Percentiles rank a stretch among this genome's conserved stretches.
These are phyloP conservation scores for Ceratobasidium papillatum DNA, from an alignment of 1,284 basidiomycete species.

Conservation along the genomic window DNA sequence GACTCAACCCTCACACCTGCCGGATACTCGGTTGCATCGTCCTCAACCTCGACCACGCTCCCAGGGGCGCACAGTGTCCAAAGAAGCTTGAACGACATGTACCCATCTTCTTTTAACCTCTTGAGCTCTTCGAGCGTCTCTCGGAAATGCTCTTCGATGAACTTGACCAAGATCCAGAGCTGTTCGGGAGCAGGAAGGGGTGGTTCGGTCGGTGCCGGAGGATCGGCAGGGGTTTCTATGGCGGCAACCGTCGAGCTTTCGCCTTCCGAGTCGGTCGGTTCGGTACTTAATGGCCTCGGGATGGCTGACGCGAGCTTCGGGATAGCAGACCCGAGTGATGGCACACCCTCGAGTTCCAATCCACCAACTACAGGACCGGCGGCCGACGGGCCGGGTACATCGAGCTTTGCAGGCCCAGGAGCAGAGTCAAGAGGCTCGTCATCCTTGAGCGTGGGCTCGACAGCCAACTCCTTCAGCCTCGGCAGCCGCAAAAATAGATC, in stretches of 20 bases:
- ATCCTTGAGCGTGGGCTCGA: conserved; percentile 2
- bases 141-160: conserved; percentile 31
- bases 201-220: not conserved
- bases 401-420: not conserved
- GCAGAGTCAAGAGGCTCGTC: not conserved
- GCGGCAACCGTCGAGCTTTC: not conserved
- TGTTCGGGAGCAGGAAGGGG: conserved; percentile 28
- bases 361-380: not conserved
- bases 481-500: conserved; percentile 21
- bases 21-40: conserved; percentile 19
- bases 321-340: not conserved
- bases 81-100: conserved; percentile 29
- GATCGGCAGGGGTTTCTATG: not conserved
- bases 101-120: conserved; percentile 27
- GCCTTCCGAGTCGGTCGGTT: not conserved
- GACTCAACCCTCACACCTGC: conserved; percentile 25
- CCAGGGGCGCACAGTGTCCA: conserved; percentile 33
- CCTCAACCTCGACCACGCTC: conserved; percentile 8
- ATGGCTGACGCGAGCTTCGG: not conserved
- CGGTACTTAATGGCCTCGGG: not conserved
- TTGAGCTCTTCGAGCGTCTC: conserved; percentile 29
- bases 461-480: conserved; percentile 4
- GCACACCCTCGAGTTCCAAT: not conserved
- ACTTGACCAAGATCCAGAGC: conserved; percentile 11
- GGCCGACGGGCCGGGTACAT: not conserved